These are phyloP conservation scores for Podospora sp. DNA, from an alignment of 495 filamentous ascomycete genomes.

Conservation along the genomic window DNA sequence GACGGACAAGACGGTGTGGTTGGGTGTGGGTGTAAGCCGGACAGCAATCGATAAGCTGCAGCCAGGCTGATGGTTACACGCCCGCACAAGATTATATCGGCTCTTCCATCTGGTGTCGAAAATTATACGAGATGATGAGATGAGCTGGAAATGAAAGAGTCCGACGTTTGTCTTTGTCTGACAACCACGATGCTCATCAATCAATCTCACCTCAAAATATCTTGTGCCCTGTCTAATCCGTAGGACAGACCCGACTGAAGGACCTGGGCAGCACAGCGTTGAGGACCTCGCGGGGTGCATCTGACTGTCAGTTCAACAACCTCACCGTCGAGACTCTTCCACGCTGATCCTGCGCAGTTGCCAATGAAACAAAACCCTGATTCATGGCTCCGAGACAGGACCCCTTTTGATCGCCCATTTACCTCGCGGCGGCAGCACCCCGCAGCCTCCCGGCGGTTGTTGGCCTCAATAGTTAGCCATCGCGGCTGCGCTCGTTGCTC, in stretches of 20 bases:
- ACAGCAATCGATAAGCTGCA: conserved; percentile 5
- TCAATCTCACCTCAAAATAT: not conserved
- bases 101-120: not conserved
- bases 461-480: not conserved
- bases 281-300: no score
- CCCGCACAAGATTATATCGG: not conserved
- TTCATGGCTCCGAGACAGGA: not conserved
- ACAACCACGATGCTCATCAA: not conserved
- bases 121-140: not conserved
- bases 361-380: not conserved
- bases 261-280: not conserved
- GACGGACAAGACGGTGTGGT: not conserved
- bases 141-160: not conserved
- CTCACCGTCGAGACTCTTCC: not conserved
- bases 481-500: not conserved
- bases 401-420: not conserved
- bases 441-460: not conserved
- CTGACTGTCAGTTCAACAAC: not conserved
- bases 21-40: not conserved
- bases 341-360: not conserved
- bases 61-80: not conserved
- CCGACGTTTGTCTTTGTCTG: not conserved
- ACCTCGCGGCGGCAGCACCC: not conserved
- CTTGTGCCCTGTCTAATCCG: not conserved
- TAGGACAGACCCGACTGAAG: not conserved